These are phyloP conservation scores for Colletotrichum trifolii DNA, from an alignment of 2,329 filamentous ascomycete species.

Conservation along the genomic window DNA sequence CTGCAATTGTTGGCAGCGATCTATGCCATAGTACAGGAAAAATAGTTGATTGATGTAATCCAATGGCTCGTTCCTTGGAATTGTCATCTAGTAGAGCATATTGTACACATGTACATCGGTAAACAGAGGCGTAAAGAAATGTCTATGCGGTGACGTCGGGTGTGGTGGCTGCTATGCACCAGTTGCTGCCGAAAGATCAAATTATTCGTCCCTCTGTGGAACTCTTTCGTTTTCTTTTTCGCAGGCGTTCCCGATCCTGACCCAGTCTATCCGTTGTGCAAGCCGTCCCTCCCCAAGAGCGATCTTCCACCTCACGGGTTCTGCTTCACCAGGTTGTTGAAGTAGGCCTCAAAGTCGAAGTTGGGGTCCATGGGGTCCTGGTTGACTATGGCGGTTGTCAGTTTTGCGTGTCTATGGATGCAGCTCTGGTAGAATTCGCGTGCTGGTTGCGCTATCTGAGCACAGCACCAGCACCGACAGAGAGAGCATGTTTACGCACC, in stretches of 20 bases:
- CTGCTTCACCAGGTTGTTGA: conserved; percentile 71
- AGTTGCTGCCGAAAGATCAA: conserved; percentile 35
- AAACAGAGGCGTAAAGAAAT: conserved; percentile 58
- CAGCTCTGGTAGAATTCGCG: not conserved
- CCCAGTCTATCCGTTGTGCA: conserved; percentile 44
- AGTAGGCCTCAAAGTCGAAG: conserved; percentile 91
- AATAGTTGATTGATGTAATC: conserved; percentile 28
- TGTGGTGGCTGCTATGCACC: conserved; percentile 50
- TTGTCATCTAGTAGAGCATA: conserved; percentile 61
- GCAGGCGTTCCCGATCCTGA: conserved; percentile 35
- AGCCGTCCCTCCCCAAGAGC: conserved; percentile 41
- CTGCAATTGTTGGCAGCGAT: too few species aligned
- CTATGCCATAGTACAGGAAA: not conserved
- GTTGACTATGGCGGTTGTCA: conserved; percentile 63
- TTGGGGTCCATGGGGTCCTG: conserved; percentile 85
- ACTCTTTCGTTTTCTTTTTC: conserved; percentile 29
- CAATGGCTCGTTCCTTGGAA: conserved; percentile 37
- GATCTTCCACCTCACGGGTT: conserved; percentile 55
- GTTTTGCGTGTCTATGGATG: not conserved
- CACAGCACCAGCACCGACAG: not conserved
- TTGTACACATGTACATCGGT: conserved; percentile 65
- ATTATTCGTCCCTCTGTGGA: conserved; percentile 31
- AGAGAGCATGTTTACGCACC: conserved; percentile 25
- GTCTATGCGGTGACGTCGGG: conserved; percentile 60
- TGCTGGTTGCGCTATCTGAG: not conserved